A percentile compares a stretch with the other conserved stretches of the same genome.
Conservation (phyloP, 768 basidiomycete species). For the Auricularia sp. region DNA sequence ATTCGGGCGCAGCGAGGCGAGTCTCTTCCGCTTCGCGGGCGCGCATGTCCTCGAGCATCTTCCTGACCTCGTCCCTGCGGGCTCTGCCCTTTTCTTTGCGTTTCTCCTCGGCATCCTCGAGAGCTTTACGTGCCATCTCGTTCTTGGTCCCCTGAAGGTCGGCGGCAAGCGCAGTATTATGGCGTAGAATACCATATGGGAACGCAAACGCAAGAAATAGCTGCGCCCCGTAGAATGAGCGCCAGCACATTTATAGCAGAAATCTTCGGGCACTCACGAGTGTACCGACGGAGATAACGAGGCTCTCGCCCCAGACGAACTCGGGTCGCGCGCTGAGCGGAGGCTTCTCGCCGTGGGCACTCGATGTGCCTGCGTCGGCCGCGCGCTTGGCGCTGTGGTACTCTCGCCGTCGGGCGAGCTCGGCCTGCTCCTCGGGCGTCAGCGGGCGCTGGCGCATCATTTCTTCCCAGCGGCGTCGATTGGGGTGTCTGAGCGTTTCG, state of each 20-base stretch:
- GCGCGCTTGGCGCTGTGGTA: not conserved
- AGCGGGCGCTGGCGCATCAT: not conserved
- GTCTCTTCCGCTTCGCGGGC: not conserved
- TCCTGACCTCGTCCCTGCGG: not conserved
- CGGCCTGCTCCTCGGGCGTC: not conserved
- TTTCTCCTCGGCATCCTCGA: not conserved
- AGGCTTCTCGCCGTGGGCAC: not conserved
- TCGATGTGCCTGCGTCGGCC: not conserved
- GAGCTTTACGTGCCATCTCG: not conserved
- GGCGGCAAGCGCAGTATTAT: not conserved
- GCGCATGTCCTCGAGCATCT: not conserved
- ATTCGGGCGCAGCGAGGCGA: not conserved
- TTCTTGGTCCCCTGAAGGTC: not conserved
- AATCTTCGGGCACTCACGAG: not conserved
- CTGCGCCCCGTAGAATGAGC: not conserved
- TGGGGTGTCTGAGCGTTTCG: constrained; percentile 30
- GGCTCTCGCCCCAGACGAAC: not conserved
- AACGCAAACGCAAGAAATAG: not conserved
- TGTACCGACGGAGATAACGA: not conserved
- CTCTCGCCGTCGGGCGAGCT: not conserved
- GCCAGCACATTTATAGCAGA: not conserved
- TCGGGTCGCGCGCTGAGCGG: not conserved
- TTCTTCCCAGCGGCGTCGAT: not conserved
- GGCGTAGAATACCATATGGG: not conserved
- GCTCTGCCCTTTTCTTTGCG: not conserved